phyloP scores from a whole-genome alignment of 148 eudicot genomes.

The Vaccinium macrocarpon region DNA sequence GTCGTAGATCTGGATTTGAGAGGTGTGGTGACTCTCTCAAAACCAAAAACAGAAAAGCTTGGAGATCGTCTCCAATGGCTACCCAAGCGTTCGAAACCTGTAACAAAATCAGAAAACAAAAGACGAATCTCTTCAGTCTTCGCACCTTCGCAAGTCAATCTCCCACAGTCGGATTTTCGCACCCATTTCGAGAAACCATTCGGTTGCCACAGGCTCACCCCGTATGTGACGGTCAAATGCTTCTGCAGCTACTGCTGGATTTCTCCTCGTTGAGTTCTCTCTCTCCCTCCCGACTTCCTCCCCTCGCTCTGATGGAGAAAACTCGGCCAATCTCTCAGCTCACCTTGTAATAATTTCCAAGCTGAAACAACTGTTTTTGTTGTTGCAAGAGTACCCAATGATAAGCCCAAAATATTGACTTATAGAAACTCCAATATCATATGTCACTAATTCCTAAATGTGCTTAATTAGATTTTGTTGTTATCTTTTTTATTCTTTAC shows the following conservation, averaged over 20 bases:
- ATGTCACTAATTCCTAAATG: no score
- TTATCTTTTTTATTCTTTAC: no score
- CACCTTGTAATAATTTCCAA: no score
- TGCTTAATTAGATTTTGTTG: no score
- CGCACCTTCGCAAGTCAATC: conserved; percentile 35
- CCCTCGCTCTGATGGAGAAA: no score
- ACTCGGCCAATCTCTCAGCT: no score
- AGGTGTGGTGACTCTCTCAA: no score
- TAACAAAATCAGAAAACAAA: conserved; percentile 30
- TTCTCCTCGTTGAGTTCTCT: not conserved
- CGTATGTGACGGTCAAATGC: no score
- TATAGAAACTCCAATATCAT: no score
- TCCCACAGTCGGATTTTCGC: conserved; percentile 17
- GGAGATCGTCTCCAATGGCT: conserved; percentile 28
- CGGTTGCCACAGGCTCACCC: no score
- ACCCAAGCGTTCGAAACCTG: conserved; percentile 29
- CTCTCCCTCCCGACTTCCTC: not conserved
- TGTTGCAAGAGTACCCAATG: not conserved
- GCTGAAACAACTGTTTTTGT: not conserved
- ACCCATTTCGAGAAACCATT: conserved; percentile 58
- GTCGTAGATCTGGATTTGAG: no score
- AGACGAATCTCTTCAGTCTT: conserved; percentile 34
- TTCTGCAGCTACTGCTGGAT: not conserved
- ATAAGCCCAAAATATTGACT: no score
- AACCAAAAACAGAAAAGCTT: not conserved